A percentile compares a stretch with the other conserved stretches of the same genome.
Conservation (phyloP, 345 rosid species). For the Anacardium occidentale region DNA sequence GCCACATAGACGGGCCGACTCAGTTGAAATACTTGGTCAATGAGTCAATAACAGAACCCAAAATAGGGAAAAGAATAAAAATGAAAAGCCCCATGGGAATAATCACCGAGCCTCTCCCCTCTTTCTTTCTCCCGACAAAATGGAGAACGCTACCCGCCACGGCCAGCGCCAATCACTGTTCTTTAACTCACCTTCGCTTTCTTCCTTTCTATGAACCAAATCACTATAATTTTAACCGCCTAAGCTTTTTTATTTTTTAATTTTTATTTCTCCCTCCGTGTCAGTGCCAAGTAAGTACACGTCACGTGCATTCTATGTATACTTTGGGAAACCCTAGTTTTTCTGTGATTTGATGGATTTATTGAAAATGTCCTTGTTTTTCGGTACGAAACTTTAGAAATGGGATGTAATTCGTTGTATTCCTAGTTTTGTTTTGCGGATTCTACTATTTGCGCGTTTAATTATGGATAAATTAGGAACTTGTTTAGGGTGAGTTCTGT, state of each 20-base stretch:
- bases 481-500: too few species aligned
- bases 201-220: not conserved
- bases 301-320: not conserved
- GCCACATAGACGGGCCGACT: too few species aligned
- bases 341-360: not conserved
- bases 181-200: not conserved
- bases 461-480: not conserved
- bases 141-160: conserved; percentile 1
- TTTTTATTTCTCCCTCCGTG: not conserved
- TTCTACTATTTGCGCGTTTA: not conserved
- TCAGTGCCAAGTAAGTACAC: not conserved
- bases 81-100: not conserved
- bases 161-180: not conserved
- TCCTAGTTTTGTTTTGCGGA: not conserved
- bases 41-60: not conserved
- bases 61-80: not conserved
- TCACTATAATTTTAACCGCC: not conserved
- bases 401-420: too few species aligned
- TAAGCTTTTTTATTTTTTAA: not conserved
- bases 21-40: too few species aligned
- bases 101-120: not conserved
- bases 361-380: not conserved
- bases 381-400: not conserved
- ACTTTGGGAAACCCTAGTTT: conserved; percentile 7
- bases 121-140: not conserved